Base-by-base conservation (phyloP, 371 early-diverging fungal species). In the Mortierella sp. region DNA sequence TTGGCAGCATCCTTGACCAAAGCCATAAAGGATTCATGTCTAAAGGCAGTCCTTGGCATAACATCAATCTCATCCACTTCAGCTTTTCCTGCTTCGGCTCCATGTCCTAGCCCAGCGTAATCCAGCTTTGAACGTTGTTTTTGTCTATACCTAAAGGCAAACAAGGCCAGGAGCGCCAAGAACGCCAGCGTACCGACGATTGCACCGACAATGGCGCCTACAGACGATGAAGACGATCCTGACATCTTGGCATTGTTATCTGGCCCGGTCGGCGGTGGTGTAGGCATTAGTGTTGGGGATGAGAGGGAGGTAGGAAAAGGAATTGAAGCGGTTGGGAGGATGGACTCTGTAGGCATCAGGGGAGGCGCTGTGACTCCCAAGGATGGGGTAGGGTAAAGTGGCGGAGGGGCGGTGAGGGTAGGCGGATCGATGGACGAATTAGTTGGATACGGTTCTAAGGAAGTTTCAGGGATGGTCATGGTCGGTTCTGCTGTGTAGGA, bases 11-110 rank as follows among this genome's bases (percentile, higher is more conserved):
- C 76, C 62, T 69, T 64, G 28, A 67, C 76, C 49, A 76, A 16
- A 5, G 64, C 69, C 76, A 67, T 72, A 28, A 72, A 72, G 3
- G 66, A 58, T 28, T 72, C 72, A 38, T 72, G 72, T 24, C 72
- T 30, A 28, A 24, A 50, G 8, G 12, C 45, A 16, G 16, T 10
- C 38, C 46, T 2, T 16, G 51, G 30, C 3, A 28, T 5, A 3
- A 5, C 4, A 9, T 14, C 45, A 43, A 16, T 18, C 4, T 13
- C 10, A 48, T 7, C 13, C 48, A 23, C 8, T 48, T 23, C 26
- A 1, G 42, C 8, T 2, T 23, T 38, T 50, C 19, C 42, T 45
- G 39, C 14, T 3, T 21, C 34, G 41, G 45, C 4, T 16, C 27
- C 27, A 10, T 16, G 21, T 18, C 8, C 54, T 7, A 21, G 30